Base-by-base conservation (phyloP, 1,139 yeast genomes). In the Yamadazyma spencermartinsiae region DNA sequence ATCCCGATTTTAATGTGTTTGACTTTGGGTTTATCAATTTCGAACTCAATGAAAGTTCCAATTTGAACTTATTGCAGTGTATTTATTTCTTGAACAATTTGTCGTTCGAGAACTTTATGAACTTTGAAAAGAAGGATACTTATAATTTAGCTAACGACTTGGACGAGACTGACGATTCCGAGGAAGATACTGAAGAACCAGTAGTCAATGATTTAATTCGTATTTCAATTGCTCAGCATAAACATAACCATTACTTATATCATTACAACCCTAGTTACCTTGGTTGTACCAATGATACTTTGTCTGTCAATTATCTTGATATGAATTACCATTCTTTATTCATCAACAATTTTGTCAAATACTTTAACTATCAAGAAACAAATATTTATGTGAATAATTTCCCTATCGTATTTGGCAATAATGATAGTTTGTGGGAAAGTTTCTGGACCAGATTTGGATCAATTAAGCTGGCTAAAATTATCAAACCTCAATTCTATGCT, bases 351-450 rank as follows among this genome's bases (percentile, higher is more conserved):
- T 45, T 41, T 26, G n/a, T 35, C 15, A 41, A 39, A 39, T 47
- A 47, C 33, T 47, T 56, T 31, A 69, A 70, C 46, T 69, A 64
- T 48, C 86, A 80, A 54, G 83, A 78, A 49, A 76, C 84, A 2
- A 80, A 80, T 51, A 63, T 80, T 32, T 80, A 79, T 50, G 77
- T 80, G 15, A 76, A 72, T 41, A 76, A 77, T 48, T 59, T 80
- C 27, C 74, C 83, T 0, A 51, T 64, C 4, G 45, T 63, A 5
- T 69, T 74, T 37, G 67, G 64, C 20, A 67, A 69, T 44, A 53
- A 69, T 43, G 75, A 70, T 50, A 46, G 43, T 8, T 46, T 60
- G 16, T 70, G 76, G 76, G 64, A 57, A 36, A 26, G 42, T 20
- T 70, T 70, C 50, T 70, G 76, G 75, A 42, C 47, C 26, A 72